Percentiles rank a stretch among this genome's conserved stretches.
These are phyloP conservation scores for Leccinum insolens DNA, from an alignment of 1,284 basidiomycete species.

Conservation along the genomic window DNA sequence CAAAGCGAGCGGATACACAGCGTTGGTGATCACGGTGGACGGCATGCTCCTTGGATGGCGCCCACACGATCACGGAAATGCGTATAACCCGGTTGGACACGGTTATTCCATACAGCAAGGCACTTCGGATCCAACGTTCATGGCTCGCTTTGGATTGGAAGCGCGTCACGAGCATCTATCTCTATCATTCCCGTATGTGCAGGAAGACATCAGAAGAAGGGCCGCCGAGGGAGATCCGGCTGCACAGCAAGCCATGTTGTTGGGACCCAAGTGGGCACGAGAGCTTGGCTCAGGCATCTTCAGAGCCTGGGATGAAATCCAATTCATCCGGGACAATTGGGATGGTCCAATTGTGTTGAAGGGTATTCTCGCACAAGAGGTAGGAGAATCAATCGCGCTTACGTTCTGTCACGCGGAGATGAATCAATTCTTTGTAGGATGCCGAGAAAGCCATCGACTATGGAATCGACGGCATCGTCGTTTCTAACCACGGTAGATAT, in stretches of 20 bases:
- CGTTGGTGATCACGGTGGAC: conserved; percentile 73
- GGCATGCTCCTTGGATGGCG: conserved; percentile 71
- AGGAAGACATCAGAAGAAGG: conserved; percentile 42
- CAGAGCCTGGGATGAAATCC: conserved; percentile 66
- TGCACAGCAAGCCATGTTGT: conserved; percentile 41
- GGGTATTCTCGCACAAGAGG: conserved; percentile 61
- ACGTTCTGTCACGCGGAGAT: not conserved
- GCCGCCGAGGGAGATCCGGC: conserved; percentile 50
- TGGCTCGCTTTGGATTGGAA: conserved; percentile 50
- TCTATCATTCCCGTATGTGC: conserved; percentile 60
- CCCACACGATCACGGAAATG: conserved; percentile 60
- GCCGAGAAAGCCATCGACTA: conserved; percentile 68
- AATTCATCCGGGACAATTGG: conserved; percentile 67
- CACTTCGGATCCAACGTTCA: conserved; percentile 72
- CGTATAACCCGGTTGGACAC: conserved; percentile 66
- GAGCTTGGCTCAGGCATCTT: conserved; percentile 62
- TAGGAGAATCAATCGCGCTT: conserved; percentile 20
- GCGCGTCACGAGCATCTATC: conserved; percentile 45
- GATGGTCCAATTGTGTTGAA: conserved; percentile 71
- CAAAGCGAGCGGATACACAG: conserved; percentile 64
- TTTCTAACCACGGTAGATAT: conserved; percentile 76
- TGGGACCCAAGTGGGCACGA: conserved; percentile 58
- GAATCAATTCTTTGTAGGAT: conserved; percentile 46
- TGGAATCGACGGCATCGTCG: conserved; percentile 76
- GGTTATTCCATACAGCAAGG: conserved; percentile 63